Evolutionary conservation across 371 early-diverging fungal genomes (phyloP), one percentile per base, ranked within the genome.

Genomic region (Mucor plumbeus): DNA sequence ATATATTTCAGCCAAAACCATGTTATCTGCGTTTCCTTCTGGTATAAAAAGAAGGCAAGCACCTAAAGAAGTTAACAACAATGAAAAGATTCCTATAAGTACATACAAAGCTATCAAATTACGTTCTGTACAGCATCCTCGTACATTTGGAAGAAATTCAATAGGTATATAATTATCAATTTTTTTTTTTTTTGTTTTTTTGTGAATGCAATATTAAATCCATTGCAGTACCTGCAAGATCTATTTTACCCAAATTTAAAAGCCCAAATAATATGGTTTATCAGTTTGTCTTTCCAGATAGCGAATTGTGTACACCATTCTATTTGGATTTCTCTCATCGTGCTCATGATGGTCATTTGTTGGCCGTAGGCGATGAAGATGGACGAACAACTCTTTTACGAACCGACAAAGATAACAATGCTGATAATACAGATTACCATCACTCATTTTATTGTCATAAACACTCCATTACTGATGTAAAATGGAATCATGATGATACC

Each of bases 351-450:
- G 87, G 87, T 9, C 77, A 83, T 50, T 53, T 78, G 13, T 47
- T 91, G 44, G 90, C 91, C 8, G 85, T 87, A n/a, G 84, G 84
- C 9, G 90, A 91, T 63, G 91, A 91, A 70, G 86, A 82, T 14
- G 87, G 90, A n/a, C 74, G 73, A 8, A 61, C 89, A 2, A 69
- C 80, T 3, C 44, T 91, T 2, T 58, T 91, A 14, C 72, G 88
- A 61, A 85, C 91, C 1, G 78, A 77, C 36, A 71, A 76, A 31
- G 75, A 75, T 26, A 83, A 78, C 47, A 59, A 75, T 10, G 34
- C 65, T 3, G 75, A 76, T 7, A 61, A 71, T 26, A 63, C 78
- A 70, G 72, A 70, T 38, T 57, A 55, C 3, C 59, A 59, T 17
- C 19, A 57, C 31, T 69, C 56, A 4, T 68, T 67, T 54, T 60